Evolutionary conservation across 768 basidiomycete genomes (phyloP), one percentile per base, ranked within the genome.

Genomic region (Boletus reticuloceps): DNA sequence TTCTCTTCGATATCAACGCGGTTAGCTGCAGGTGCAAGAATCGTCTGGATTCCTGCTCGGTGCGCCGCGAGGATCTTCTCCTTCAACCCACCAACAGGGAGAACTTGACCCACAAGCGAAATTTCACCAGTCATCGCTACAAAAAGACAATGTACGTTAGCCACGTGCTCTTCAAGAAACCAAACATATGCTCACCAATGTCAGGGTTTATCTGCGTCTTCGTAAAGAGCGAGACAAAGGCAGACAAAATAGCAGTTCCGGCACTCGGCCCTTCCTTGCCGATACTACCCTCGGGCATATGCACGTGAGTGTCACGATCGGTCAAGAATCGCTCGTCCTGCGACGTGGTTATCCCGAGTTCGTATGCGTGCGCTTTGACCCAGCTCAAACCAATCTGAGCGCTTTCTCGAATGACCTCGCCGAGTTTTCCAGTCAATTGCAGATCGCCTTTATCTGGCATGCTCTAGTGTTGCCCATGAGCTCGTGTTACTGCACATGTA

Each of bases 61-160:
- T 99, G 97, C 0, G 97, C 96, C 1, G 96, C 96, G 2, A 98
- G 82, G 58, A 96, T 94, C 79, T 97, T 95, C 75, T 93, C 91
- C 76, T 97, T 98, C 59, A 98, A 74, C 0, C 96, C 96, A 9
- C 96, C 96, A 11, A 99, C 96, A 3, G 96, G 93, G 1, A 97
- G 80, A 10, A 99, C 96, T 72, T 97, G 94, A 0, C 97, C 97
- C 0, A 94, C 88, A 16, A 99, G 84, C 2, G 95, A 94, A 53
- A 99, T 94, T 72, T 99, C 97, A 16, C 97, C 97, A 0, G 97
- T 98, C 94, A 98, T 95, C 7, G 97, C 94, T 94, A 20, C 50
- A 22, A 45, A 13, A 53, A 47, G 36, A 32, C 42, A 31, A 7
- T 6, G 42, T n/a, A 37, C 14, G 39, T 58, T 31, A 56, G 42